Percentiles rank a stretch among this genome's conserved stretches.
Evolutionary conservation across 1,284 basidiomycete species (phyloP).

Genomic region (Grifola frondosa): DNA sequence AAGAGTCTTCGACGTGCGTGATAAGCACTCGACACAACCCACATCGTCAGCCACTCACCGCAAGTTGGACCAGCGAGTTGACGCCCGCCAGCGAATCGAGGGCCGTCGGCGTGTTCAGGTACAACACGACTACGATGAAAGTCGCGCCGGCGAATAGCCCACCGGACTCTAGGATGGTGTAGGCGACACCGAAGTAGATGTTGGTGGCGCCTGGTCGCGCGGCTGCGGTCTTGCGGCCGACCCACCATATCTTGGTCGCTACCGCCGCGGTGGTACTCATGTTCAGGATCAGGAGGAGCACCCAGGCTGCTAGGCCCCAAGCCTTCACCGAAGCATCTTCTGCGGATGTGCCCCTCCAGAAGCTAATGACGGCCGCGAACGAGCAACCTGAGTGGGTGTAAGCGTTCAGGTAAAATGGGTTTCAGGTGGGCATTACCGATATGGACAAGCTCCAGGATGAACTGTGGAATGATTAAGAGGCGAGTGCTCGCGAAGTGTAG

Average conservation of each 20-base stretch:
- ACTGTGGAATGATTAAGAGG: too few species aligned
- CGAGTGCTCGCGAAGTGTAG: too few species aligned
- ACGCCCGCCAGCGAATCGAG: slow-evolving; percentile 9
- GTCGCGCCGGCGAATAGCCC: slow-evolving; percentile 12
- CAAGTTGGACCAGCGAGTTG: slow-evolving; percentile 8
- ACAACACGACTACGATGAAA: slow-evolving; percentile 7
- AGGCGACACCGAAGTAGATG: slow-evolving; percentile 7
- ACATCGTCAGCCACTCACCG: neutral
- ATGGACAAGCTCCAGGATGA: slow-evolving; percentile 3
- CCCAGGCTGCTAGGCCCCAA: slow-evolving; percentile 3
- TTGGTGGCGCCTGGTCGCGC: slow-evolving; percentile 8
- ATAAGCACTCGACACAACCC: neutral
- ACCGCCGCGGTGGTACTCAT: slow-evolving; percentile 4
- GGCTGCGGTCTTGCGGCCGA: slow-evolving; percentile 4
- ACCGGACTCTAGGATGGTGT: slow-evolving; percentile 11
- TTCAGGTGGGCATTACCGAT: neutral
- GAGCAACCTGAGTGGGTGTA: neutral
- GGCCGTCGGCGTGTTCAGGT: slow-evolving; percentile 8
- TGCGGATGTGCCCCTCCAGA: slow-evolving; percentile 1
- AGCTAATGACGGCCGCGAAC: slow-evolving; percentile 1
- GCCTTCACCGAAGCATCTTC: slow-evolving; percentile 4
- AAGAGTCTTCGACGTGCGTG: neutral
- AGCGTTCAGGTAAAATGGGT: neutral
- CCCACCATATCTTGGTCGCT: slow-evolving; percentile 10
- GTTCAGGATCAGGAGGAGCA: slow-evolving; percentile 9